Evolutionary conservation across 176 grass and related monocot genomes (phyloP).

Genomic region (Areca catechu): DNA sequence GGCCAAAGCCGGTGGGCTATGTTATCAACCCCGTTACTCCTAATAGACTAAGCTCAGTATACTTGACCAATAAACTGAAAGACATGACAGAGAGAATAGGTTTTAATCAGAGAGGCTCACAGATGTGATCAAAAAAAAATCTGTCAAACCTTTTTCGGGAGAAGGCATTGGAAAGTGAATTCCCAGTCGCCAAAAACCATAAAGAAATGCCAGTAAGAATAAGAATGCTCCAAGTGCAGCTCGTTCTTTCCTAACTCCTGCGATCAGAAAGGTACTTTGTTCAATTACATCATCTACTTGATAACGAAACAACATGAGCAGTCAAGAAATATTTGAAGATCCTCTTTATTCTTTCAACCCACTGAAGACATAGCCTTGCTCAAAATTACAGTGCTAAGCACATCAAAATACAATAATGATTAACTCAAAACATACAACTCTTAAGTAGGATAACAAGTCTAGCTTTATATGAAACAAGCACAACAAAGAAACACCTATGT

Average conservation of each 20-base stretch:
- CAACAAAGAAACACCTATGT: too few relatives aligned
- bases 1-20: too few relatives aligned
- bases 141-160: constrained; percentile 66
- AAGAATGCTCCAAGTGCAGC: constrained; percentile 45
- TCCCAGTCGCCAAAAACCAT: constrained; percentile 93
- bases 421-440: not conserved
- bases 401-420: too few relatives aligned
- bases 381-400: too few relatives aligned
- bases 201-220: constrained; percentile 81
- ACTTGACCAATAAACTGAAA: too few relatives aligned
- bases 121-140: not conserved
- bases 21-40: too few relatives aligned
- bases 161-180: constrained; percentile 99
- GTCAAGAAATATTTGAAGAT: not conserved
- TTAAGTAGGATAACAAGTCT: too few relatives aligned
- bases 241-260: constrained; percentile 78
- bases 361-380: too few relatives aligned
- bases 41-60: too few relatives aligned
- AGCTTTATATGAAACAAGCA: too few relatives aligned
- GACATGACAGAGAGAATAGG: too few relatives aligned
- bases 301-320: not conserved
- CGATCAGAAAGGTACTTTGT: constrained; percentile 16
- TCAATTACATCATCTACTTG: not conserved
- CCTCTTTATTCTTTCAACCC: too few relatives aligned
- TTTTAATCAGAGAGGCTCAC: not conserved